Conservation (phyloP, 148 eudicot genomes). For the Fagopyrum homotropicum region DNA sequence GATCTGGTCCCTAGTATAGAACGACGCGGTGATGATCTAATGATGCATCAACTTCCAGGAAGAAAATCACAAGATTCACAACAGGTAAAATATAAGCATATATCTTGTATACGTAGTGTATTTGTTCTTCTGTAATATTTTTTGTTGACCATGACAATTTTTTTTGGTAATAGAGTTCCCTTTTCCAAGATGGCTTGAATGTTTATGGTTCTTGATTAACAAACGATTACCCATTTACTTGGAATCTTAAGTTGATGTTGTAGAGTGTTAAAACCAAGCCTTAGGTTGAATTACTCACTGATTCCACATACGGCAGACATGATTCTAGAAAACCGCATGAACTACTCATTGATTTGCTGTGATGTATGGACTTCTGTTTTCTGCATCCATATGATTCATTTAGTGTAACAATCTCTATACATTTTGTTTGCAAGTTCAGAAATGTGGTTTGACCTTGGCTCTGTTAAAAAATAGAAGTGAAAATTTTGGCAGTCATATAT, state of each 20-base stretch:
- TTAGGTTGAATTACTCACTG: not conserved
- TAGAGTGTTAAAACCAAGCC: not conserved
- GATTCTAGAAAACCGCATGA: not conserved
- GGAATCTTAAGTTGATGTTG: not conserved
- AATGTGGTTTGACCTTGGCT: not conserved
- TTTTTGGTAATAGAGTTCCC: not conserved
- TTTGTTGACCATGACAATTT: not conserved
- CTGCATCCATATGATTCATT: not conserved
- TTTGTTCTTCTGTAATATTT: not conserved
- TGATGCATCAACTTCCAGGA: not conserved
- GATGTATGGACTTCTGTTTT: not conserved
- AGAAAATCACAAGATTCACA: not conserved
- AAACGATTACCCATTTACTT: not conserved
- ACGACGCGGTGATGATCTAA: not conserved
- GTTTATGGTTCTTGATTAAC: not conserved
- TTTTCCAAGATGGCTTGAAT: not conserved
- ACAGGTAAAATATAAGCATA: not conserved
- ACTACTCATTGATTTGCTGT: not conserved
- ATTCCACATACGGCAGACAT: not conserved
- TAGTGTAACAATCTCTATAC: not conserved
- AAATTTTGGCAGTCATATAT: not conserved
- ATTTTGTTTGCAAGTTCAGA: not conserved
- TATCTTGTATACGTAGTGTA: not conserved
- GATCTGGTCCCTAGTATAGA: slow-evolving; percentile 7
- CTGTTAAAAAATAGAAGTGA: not conserved